These are phyloP conservation scores for Fusarium nygamai DNA, from an alignment of 2,329 filamentous ascomycete species.

Conservation along the genomic window DNA sequence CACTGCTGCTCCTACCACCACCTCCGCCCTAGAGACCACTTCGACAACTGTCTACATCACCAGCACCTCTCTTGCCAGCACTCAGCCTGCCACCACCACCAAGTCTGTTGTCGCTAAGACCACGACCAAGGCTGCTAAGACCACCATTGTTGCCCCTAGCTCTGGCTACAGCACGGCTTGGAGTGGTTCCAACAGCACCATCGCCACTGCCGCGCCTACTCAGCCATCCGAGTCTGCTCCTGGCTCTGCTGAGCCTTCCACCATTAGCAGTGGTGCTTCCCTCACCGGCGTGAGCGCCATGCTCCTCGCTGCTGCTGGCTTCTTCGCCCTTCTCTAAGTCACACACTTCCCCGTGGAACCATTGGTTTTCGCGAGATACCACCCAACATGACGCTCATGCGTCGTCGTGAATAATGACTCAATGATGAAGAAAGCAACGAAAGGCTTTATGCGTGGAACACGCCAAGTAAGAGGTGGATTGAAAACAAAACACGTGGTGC, in stretches of 20 bases:
- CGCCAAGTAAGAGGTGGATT: conserved; percentile 9
- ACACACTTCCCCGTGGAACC: conserved; percentile 41
- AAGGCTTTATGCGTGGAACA: conserved; percentile 17
- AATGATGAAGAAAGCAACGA: conserved; percentile 38
- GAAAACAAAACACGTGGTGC: conserved; percentile 32
- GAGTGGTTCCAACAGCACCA: conserved; percentile 48
- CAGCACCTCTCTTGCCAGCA: conserved; percentile 31
- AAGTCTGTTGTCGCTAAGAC: conserved; percentile 30
- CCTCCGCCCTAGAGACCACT: conserved; percentile 39
- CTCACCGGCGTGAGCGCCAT: conserved; percentile 49
- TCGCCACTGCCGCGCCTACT: conserved; percentile 39
- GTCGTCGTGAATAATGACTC: conserved; percentile 50
- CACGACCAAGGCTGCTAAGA: conserved; percentile 38
- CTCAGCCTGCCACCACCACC: conserved; percentile 39
- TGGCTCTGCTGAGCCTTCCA: conserved; percentile 31
- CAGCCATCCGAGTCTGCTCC: conserved; percentile 38
- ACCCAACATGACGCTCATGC: conserved; percentile 30
- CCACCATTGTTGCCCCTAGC: conserved; percentile 43
- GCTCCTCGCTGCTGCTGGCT: conserved; percentile 49
- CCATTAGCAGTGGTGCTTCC: conserved; percentile 44
- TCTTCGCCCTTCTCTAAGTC: conserved; percentile 50
- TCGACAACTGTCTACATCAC: conserved; percentile 43
- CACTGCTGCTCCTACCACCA: conserved; percentile 34
- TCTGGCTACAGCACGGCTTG: conserved; percentile 44
- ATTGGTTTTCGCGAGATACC: conserved; percentile 10